Evolutionary conservation across 495 filamentous ascomycete species (phyloP), one percentile per base, ranked within the genome.

Genomic region (Rhypophila decipiens): DNA sequence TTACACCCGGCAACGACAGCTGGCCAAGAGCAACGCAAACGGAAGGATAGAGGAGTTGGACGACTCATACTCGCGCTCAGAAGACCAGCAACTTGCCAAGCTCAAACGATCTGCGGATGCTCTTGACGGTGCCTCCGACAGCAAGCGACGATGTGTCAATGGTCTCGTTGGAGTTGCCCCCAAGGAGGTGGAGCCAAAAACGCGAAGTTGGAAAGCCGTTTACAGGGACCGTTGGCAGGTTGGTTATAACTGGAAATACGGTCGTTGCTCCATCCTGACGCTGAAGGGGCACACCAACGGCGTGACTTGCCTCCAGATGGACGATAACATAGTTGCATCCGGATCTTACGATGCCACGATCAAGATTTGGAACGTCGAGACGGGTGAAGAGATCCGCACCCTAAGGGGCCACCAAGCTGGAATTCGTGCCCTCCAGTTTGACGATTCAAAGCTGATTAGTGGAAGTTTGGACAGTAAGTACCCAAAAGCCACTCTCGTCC

Each of bases 291-390:
- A 99, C 60, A 83, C 81, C 12, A 95, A 99, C 58, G 94, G 93
- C 13, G 84, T 99, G 19, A 97, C 94, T 71, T 96, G 90, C 59
- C 71, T 99, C 18, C 93, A 99, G 62, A 94, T 99, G 53, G 88
- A 95, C 51, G 90, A 96, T 54, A 85, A 87, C 44, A 88, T 95
- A 44, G 74, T 98, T 18, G 91, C 86, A 12, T 94, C 91, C 11
- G 93, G 93, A 4, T 97, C 93, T 2, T 97, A 97, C 59, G 94
- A 99, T 66, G 72, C 80, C 9, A 95, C 88, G 2, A 87, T 96
- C 57, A 96, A 94, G 60, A 89, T 97, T 12, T 97, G 94, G 93
- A 83, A 96, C 58, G 83, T 95, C 27, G 83, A 94, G 53, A 93
- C 84, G 1, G 88, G 88, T 17, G 76, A 93, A 58, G 87, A 89